These are phyloP conservation scores for Colletotrichum neosansevieriae DNA, from an alignment of 2,329 filamentous ascomycete genomes.

Conservation along the genomic window DNA sequence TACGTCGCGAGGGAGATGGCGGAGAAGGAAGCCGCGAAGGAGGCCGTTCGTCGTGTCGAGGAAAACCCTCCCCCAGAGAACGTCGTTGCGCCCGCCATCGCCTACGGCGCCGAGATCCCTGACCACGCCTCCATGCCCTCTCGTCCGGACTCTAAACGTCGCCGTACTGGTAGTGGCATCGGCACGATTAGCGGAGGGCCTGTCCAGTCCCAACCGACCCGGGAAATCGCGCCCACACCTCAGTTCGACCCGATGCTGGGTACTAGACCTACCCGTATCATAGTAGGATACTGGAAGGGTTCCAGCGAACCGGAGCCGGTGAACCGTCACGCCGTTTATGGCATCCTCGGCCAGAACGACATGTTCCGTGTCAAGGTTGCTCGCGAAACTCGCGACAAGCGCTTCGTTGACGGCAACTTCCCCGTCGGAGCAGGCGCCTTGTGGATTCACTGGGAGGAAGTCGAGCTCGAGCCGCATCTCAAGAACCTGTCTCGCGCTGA, in stretches of 20 bases:
- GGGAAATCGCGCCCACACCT: constrained; percentile 6
- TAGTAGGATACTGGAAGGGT: constrained; percentile 70
- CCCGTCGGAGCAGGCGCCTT: constrained; percentile 69
- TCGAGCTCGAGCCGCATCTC: constrained; percentile 69
- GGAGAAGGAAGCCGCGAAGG: constrained; percentile 58
- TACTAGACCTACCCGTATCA: constrained; percentile 67
- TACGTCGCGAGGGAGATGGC: constrained; percentile 54
- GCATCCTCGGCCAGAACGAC: constrained; percentile 71
- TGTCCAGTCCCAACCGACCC: constrained; percentile 32
- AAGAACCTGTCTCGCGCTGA: constrained; percentile 63
- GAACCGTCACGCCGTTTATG: constrained; percentile 72
- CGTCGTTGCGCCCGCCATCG: constrained; percentile 58
- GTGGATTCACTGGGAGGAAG: constrained; percentile 74
- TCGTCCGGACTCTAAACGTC: constrained; percentile 60
- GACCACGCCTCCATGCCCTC: constrained; percentile 52
- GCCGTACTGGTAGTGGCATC: constrained; percentile 56
- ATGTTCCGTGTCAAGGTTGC: constrained; percentile 75
- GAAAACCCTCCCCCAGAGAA: constrained; percentile 59
- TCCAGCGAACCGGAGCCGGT: constrained; percentile 60
- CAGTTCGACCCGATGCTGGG: constrained; percentile 60
- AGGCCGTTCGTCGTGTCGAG: constrained; percentile 60
- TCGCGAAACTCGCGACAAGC: constrained; percentile 70
- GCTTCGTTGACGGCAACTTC: constrained; percentile 69
- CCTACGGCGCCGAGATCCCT: constrained; percentile 64
- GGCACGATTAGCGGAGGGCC: constrained; percentile 48